Evolutionary conservation across 2,329 filamentous ascomycete species (phyloP), one percentile per base, ranked within the genome.

Genomic region (Claviceps fusiformis): DNA sequence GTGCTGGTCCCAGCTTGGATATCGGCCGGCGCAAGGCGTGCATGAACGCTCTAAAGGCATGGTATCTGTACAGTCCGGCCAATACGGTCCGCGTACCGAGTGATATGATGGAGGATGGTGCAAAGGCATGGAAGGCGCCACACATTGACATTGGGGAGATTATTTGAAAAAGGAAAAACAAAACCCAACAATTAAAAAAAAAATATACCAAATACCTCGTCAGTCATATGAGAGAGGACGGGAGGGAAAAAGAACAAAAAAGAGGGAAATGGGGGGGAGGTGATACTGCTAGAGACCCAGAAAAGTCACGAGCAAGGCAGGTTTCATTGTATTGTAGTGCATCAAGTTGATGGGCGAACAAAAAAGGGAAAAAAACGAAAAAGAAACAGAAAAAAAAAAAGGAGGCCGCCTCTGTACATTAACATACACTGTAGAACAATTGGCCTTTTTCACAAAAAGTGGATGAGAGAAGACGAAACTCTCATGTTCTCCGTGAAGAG

Each of bases 41-140:
- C 43, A 91, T 95, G 64, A 85, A 86, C 59, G 85, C 90, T 19
- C 76, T 98, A 65, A 95, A 95, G 77, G 79, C 85, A 6, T 98
- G 93, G 93, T 98, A 98, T 71, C 76, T 98, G 54, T 98, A 98
- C 75, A 91, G 85, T 68, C 92, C 93, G 33, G 75, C 78, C 55
- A 72, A 76, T 62, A 72, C 81, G 59, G 79, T 82, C 52, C 77
- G 78, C 56, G 75, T 89, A 58, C 86, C 86, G 29, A 88, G 85
- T 66, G 83, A 87, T 59, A 85, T 80, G 73, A 76, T 86, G 61
- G 74, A 77, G 54, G 75, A 81, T 59, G 77, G 75, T 50, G 80
- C 82, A 47, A 73, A 73, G 63, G 75, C 79, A 5, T 89, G 84
- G 84, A 79, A 79, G 70, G 80, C 85, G 2, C 79, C 78, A 54